phyloP scores from a whole-genome alignment of 352 stramenopile genomes.

The Halophytophthora polymorphica region DNA sequence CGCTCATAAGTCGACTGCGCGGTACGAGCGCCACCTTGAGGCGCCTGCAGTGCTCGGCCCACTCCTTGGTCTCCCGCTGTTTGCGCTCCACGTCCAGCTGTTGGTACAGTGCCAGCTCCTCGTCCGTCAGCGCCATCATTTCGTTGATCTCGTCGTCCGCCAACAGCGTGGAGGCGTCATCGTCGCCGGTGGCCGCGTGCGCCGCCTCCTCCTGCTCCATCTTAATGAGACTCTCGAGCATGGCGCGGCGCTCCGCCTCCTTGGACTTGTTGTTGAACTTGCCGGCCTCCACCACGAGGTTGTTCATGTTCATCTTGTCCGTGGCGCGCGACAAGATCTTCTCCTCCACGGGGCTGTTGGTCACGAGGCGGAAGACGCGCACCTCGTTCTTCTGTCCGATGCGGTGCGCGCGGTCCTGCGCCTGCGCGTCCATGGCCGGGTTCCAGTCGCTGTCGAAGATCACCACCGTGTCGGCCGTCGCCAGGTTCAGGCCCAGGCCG shows the following conservation, averaged over 20 bases:
- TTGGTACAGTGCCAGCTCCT: constrained; percentile 80
- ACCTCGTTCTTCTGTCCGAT: constrained; percentile 92
- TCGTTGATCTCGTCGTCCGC: constrained; percentile 87
- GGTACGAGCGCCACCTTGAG: constrained; percentile 36
- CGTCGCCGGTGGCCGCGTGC: constrained; percentile 54
- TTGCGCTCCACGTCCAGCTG: constrained; percentile 63
- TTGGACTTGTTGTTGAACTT: constrained; percentile 90
- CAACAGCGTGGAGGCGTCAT: constrained; percentile 64
- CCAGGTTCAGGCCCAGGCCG: constrained; percentile 97
- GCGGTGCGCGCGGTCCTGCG: constrained; percentile 89
- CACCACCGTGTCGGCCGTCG: constrained; percentile 98
- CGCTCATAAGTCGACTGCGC: constrained; percentile 57
- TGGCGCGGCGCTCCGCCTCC: constrained; percentile 76
- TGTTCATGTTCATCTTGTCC: constrained; percentile 92
- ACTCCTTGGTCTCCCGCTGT: constrained; percentile 60
- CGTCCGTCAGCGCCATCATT: constrained; percentile 88
- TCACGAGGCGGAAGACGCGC: constrained; percentile 82
- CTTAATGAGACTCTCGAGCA: constrained; percentile 86
- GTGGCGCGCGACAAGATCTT: constrained; percentile 85
- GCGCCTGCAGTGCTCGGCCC: constrained; percentile 65
- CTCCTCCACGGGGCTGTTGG: constrained; percentile 85
- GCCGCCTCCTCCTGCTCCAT: constrained; percentile 87
- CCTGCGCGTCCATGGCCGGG: constrained; percentile 94
- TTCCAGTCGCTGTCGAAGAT: constrained; percentile 99
- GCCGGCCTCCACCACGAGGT: constrained; percentile 84